Evolutionary conservation across 1,284 basidiomycete genomes (phyloP).

Genomic region (Athelia psychrophila): DNA sequence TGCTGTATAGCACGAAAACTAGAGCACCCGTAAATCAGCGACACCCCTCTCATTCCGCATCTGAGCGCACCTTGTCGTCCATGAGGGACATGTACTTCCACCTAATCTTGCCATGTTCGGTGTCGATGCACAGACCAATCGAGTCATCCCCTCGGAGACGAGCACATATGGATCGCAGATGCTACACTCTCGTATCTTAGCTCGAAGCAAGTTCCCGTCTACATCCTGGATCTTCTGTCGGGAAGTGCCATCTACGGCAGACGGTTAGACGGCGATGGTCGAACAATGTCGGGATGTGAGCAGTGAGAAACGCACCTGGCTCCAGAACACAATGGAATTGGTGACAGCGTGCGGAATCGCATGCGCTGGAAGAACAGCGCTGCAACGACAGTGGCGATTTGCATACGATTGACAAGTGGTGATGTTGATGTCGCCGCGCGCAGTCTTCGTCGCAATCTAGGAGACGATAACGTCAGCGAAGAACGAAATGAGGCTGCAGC

Average conservation of each 20-base stretch:
- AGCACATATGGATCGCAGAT: constrained; percentile 85
- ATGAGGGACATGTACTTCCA: constrained; percentile 82
- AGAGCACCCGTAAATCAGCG: constrained; percentile 1
- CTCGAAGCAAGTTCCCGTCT: constrained; percentile 66
- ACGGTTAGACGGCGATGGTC: constrained; percentile 4
- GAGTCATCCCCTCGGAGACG: constrained; percentile 77
- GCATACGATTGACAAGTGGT: constrained; percentile 72
- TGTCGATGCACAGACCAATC: constrained; percentile 80
- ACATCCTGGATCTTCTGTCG: constrained; percentile 74
- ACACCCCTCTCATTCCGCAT: constrained; percentile 5
- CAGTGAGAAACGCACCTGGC: constrained; percentile 52
- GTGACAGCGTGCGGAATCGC: constrained; percentile 82
- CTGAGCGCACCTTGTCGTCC: constrained; percentile 64
- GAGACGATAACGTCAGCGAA: constrained; percentile 1
- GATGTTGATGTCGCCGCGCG: constrained; percentile 68
- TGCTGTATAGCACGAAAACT: constrained; percentile 71
- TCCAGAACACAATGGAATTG: constrained; percentile 76
- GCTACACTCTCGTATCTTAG: constrained; percentile 75
- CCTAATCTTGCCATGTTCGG: constrained; percentile 71
- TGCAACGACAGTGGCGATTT: constrained; percentile 75
- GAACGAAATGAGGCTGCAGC: constrained; percentile 1
- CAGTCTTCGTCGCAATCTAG: constrained; percentile 67
- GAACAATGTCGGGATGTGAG: not conserved
- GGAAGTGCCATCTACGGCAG: constrained; percentile 62
- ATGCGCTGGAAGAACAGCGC: constrained; percentile 83